Percentiles rank a stretch among this genome's conserved stretches.
Evolutionary conservation across 164 flowering plant genomes (phyloP).

Genomic region (Malania oleifera): DNA sequence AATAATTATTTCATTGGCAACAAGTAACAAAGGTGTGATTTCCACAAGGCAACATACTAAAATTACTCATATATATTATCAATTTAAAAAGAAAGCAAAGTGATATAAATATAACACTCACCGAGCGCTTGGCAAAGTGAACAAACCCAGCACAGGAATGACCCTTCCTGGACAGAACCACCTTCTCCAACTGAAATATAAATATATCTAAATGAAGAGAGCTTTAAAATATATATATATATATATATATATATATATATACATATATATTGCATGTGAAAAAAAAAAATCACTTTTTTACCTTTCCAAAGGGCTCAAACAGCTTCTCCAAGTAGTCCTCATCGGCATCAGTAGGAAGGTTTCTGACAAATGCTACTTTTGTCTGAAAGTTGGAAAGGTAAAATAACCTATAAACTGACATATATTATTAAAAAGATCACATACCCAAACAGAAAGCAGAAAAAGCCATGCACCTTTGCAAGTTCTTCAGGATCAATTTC

Average conservation of each 20-base stretch:
- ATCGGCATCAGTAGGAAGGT: slow-evolving; percentile 27
- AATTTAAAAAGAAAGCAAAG: neutral
- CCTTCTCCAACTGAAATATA: slow-evolving; percentile 35
- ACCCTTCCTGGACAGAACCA: slow-evolving; percentile 34
- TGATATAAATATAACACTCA: slow-evolving; percentile 22
- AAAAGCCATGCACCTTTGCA: slow-evolving; percentile 25
- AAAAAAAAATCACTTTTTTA: neutral
- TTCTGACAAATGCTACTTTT: slow-evolving; percentile 35
- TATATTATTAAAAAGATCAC: neutral
- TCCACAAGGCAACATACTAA: no score
- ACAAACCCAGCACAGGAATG: slow-evolving; percentile 35
- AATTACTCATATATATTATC: no score
- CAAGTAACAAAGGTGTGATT: no score
- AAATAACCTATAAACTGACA: neutral
- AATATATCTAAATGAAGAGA: neutral
- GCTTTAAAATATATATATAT: neutral
- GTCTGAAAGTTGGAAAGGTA: slow-evolving; percentile 17
- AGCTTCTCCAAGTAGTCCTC: slow-evolving; percentile 27
- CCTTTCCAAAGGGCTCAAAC: slow-evolving; percentile 38
- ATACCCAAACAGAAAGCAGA: neutral
- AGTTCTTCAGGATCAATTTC: slow-evolving; percentile 32
- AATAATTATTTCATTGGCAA: no score
- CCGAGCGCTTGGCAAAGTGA: slow-evolving; percentile 33
- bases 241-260: no score
- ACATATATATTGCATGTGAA: no score